Conservation (phyloP, 164 flowering plant species). For the Macadamia tetraphylla region DNA sequence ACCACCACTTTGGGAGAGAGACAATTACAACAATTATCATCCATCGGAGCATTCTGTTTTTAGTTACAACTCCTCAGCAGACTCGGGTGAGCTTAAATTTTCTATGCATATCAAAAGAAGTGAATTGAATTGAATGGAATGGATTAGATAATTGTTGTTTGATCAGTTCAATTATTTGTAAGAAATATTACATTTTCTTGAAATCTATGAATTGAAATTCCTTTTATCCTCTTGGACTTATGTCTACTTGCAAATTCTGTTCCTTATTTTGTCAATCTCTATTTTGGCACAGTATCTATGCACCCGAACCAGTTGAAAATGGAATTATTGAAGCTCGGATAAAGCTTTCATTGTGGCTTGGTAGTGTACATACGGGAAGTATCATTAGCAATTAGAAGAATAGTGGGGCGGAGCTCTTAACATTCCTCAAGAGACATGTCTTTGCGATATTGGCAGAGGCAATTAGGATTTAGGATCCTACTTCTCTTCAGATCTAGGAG, state of each 20-base stretch:
- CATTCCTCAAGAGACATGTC: constrained; percentile 16
- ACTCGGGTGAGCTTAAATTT: constrained; percentile 44
- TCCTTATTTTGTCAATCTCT: not conserved
- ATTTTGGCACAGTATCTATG: constrained; percentile 32
- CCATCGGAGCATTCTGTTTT: constrained; percentile 51
- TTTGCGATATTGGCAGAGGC: constrained; percentile 19
- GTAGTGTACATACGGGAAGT: constrained; percentile 35
- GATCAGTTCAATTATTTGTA: no score
- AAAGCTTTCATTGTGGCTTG: not conserved
- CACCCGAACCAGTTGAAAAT: constrained; percentile 57
- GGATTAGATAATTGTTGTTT: no score
- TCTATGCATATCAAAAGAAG: not conserved
- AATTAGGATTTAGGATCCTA: constrained; percentile 15
- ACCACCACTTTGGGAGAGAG: constrained; percentile 47
- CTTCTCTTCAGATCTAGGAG: not conserved
- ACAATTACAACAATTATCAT: constrained; percentile 32
- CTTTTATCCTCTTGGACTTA: not conserved
- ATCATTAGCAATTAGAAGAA: constrained; percentile 26
- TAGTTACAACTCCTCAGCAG: constrained; percentile 48
- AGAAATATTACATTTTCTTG: not conserved
- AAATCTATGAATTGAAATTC: not conserved
- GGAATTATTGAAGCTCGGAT: constrained; percentile 50
- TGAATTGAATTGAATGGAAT: no score
- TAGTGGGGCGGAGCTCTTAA: constrained; percentile 16
- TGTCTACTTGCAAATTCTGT: no score